Base-by-base conservation (phyloP, 192 early-diverging fungal species). In the Coemansia asiatica region DNA sequence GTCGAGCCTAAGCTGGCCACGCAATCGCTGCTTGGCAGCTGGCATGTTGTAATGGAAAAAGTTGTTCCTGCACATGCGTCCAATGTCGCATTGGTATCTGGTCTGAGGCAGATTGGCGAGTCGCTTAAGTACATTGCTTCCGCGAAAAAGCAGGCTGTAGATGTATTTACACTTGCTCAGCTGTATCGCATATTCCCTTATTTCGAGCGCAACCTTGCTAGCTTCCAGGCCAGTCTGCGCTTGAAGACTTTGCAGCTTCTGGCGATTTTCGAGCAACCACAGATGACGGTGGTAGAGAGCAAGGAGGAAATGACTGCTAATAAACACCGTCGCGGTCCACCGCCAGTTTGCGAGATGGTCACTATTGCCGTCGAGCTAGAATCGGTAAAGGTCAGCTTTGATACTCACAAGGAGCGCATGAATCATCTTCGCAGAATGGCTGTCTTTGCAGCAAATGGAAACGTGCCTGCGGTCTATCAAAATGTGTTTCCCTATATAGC, bases 331-430 rank as follows among this genome's bases (percentile, higher is more conserved):
- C 40, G 40, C 16, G 40, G 40, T 15, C 40, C 40, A 15, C 12
- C 40, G 40, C 40, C 40, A 16, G 40, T 61, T 10, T 86, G 84
- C 66, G 68, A 80, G 4, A 70, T 90, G 25, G 78, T 90, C 12
- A 58, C 75, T 21, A 56, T 89, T 50, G 85, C 83, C 51, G 57
- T 60, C 10, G 69, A 74, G 31, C 62, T 92, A 31, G 95, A 97
- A 68, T 71, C 76, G 13, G 86, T 88, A 46, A 76, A 78, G 7
- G 76, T 85, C 21, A 84, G 79, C 0, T 67, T 96, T 6, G 84
- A 85, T 16, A 78, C 86, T 16, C 86, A 84, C 71, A 91, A 95
- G 65, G 93, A 98, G 26, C 94, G 92, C 63, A 76, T 87, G 6
- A 87, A 91, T 67, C 81, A 86, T 10, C 80, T 99, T 53, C 87